These are phyloP conservation scores for Tolypocladium sp. DNA, from an alignment of 2,329 filamentous ascomycete species.

Conservation along the genomic window DNA sequence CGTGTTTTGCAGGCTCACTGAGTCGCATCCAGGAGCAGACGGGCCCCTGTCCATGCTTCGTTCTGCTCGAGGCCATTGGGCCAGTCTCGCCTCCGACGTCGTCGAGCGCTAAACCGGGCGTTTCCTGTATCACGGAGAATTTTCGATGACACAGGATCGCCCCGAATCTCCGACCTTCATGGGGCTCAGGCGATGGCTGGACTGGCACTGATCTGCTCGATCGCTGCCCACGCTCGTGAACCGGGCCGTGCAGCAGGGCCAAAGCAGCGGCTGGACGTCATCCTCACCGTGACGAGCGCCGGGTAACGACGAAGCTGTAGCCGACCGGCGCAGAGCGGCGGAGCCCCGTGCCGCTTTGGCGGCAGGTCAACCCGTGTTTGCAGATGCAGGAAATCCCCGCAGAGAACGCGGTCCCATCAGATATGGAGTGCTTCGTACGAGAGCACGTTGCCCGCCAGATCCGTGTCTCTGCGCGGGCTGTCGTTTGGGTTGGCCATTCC, in stretches of 20 bases:
- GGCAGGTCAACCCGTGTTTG: not conserved
- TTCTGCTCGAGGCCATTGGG: not conserved
- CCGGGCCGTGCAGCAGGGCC: not conserved
- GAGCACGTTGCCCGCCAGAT: not conserved
- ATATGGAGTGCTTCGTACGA: not conserved
- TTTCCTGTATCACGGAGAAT: not conserved
- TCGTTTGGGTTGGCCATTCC: not conserved
- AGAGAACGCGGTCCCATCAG: not conserved
- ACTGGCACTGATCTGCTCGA: not conserved
- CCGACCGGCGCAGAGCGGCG: not conserved
- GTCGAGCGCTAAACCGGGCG: not conserved
- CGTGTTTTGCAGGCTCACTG: not conserved
- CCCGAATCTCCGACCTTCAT: not conserved
- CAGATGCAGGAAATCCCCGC: not conserved
- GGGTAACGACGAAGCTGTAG: not conserved
- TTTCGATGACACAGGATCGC: not conserved
- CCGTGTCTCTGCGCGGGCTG: not conserved
- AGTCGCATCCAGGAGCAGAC: not conserved
- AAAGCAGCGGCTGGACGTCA: not conserved
- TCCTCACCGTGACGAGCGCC: not conserved
- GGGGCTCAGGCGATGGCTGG: not conserved
- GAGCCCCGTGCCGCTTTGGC: not conserved
- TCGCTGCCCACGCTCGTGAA: not conserved
- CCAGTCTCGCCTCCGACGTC: not conserved
- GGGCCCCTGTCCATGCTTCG: not conserved